Conservation (phyloP, 2,329 filamentous ascomycete genomes). For the Graphium sp. region DNA sequence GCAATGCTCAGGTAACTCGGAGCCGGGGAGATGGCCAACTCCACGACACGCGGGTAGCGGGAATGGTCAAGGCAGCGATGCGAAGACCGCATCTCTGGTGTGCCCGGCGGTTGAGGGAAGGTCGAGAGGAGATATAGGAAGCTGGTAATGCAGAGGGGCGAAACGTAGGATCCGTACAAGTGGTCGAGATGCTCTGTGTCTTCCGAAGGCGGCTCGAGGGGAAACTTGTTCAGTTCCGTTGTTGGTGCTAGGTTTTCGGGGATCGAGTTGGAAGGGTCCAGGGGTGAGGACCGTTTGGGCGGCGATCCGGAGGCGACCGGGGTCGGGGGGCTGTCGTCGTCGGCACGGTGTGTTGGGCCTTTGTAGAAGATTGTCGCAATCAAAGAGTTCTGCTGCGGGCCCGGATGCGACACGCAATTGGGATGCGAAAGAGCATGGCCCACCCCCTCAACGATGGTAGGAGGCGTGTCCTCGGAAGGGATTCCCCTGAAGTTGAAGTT, state of each 20-base stretch:
- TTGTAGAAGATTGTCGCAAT: slow-evolving; percentile 51
- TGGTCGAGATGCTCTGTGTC: slow-evolving; percentile 41
- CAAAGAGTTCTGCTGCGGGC: slow-evolving; percentile 29
- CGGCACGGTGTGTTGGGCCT: slow-evolving; percentile 14
- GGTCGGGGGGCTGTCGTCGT: slow-evolving; percentile 9
- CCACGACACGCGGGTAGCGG: slow-evolving; percentile 45
- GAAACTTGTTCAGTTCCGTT: slow-evolving; percentile 37
- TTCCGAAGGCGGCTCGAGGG: slow-evolving; percentile 38
- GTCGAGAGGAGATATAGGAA: slow-evolving; percentile 50
- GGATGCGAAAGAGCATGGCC: slow-evolving; percentile 46
- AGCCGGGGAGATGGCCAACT: slow-evolving; percentile 44
- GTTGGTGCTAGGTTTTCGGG: slow-evolving; percentile 42
- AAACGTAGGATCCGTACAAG: slow-evolving; percentile 49
- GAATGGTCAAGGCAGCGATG: slow-evolving; percentile 48
- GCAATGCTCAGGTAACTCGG: slow-evolving; percentile 46
- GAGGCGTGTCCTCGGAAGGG: slow-evolving; percentile 39
- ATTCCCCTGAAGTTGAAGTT: slow-evolving; percentile 35
- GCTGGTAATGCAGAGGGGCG: slow-evolving; percentile 46
- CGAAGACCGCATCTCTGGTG: slow-evolving; percentile 37
- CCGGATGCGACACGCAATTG: slow-evolving; percentile 38
- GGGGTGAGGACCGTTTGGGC: slow-evolving; percentile 9
- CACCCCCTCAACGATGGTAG: slow-evolving; percentile 43
- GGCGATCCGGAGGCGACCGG: slow-evolving; percentile 10
- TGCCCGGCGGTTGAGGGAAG: slow-evolving; percentile 35
- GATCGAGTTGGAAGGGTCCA: slow-evolving; percentile 16